Base-by-base conservation (phyloP, 2,329 filamentous ascomycete genomes). In the Hypomyces perniciosus region DNA sequence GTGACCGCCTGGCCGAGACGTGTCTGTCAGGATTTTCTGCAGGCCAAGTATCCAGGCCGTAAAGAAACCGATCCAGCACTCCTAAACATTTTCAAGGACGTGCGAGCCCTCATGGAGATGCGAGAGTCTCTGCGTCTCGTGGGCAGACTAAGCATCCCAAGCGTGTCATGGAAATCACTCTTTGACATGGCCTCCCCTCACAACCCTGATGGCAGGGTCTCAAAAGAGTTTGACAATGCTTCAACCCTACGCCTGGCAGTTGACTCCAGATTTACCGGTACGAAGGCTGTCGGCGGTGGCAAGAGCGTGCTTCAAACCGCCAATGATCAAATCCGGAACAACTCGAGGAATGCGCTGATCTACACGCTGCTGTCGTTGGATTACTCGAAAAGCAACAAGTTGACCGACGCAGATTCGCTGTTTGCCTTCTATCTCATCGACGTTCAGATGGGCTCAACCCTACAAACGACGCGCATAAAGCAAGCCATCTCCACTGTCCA, bases 401-500 rank as follows among this genome's bases (percentile, higher is more conserved):
- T 47, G 26, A 40, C 37, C 10, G 10, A 26, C 27, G 26, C 45
- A 31, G 45, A 47, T n/a, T 9, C 12, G 26, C 37, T 47, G 6
- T 47, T 47, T 26, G 45, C 20, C 3, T n/a, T n/a, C 35, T 50
- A 56, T n/a, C 48, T 58, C 30, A 50, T 58, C 4, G 56, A 58
- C 26, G 48, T 52, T 0, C 40, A 54, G 27, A 56, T 56, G 56
- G 47, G 50, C 1, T 29, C 56, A 1, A 5, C n/a, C 4, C n/a
- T 55, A 13, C 26, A 55, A 29, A 58, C 54, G 6, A 51, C 56
- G 2, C 44, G 56, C 6, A 54, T 53, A 6, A 54, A 54, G 31
- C 52, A 56, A 27, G 56, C 52, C 20, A 56, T 55, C n/a, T 48
- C 48, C 5, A 48, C 49, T 4, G 44, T 56, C 4, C 56, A 58